phyloP scores from a whole-genome alignment of 495 filamentous ascomycete genomes.

The Aspergillus ostianus region DNA sequence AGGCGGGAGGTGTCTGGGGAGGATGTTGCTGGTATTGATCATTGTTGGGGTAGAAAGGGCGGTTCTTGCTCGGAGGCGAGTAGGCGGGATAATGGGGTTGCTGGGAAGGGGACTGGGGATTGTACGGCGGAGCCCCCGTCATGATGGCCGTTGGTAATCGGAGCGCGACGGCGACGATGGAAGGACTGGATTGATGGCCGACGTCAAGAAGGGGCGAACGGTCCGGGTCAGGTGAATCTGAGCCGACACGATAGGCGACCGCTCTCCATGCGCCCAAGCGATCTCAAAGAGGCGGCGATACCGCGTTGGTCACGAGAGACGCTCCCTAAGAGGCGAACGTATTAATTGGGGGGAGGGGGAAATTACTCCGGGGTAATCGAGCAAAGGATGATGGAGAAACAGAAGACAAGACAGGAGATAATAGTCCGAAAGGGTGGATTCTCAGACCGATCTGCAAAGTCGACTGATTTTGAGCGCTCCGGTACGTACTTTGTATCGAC shows the following conservation, averaged over 20 bases:
- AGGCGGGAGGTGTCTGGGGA: constrained; percentile 55
- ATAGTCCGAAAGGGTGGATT: background rate
- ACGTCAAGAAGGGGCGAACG: constrained; percentile 7
- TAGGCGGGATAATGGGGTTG: constrained; percentile 39
- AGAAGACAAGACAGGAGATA: background rate
- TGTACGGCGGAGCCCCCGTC: constrained; percentile 50
- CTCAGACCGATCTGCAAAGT: background rate
- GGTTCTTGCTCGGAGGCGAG: constrained; percentile 49
- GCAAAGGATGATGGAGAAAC: background rate
- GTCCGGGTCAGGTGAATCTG: constrained; percentile 17
- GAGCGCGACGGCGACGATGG: constrained; percentile 23
- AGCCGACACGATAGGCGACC: background rate
- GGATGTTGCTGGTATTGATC: constrained; percentile 53
- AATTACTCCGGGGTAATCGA: background rate
- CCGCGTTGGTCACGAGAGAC: background rate
- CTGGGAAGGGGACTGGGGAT: constrained; percentile 44
- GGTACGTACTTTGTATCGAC: background rate
- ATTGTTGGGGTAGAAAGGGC: constrained; percentile 55
- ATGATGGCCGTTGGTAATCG: constrained; percentile 44
- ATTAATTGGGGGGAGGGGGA: background rate
- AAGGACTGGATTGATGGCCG: constrained; percentile 2
- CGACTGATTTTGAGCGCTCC: background rate
- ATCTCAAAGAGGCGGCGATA: background rate
- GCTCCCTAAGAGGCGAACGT: background rate
- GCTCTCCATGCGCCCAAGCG: background rate